These are phyloP conservation scores for Phaeolepiota aurea DNA, from an alignment of 768 basidiomycete genomes.

Conservation along the genomic window DNA sequence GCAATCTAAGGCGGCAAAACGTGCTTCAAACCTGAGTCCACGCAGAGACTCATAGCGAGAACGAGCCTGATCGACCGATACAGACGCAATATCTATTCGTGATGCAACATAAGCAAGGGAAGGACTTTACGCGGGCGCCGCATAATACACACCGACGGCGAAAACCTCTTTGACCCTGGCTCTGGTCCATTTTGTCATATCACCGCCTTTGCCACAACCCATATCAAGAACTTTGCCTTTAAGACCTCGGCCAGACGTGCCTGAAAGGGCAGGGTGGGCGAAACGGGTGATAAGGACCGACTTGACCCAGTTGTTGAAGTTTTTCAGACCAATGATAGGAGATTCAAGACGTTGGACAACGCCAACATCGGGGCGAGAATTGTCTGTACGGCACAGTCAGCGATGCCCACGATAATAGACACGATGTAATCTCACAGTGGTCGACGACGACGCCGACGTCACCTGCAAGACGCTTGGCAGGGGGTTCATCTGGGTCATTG, in stretches of 20 bases:
- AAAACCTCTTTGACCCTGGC: slow-evolving; percentile 74
- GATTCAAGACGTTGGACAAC: slow-evolving; percentile 77
- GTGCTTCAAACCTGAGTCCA: slow-evolving; percentile 58
- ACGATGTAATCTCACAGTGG: slow-evolving; percentile 53
- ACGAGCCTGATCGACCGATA: slow-evolving; percentile 87
- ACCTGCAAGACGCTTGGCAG: slow-evolving; percentile 47
- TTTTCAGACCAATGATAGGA: slow-evolving; percentile 94
- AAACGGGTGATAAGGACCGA: slow-evolving; percentile 92
- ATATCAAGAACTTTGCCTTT: slow-evolving; percentile 86
- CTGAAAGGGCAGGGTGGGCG: slow-evolving; percentile 57
- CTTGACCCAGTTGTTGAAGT: slow-evolving; percentile 99
- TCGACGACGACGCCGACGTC: slow-evolving; percentile 68
- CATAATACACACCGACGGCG: slow-evolving; percentile 56
- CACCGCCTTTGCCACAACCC: slow-evolving; percentile 99
- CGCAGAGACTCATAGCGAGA: slow-evolving; percentile 52
- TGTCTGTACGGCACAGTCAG: slow-evolving; percentile 46
- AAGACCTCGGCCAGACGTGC: slow-evolving; percentile 21
- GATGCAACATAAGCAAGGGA: background rate
- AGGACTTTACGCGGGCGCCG: background rate
- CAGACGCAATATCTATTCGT: slow-evolving; percentile 74
- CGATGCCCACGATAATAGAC: slow-evolving; percentile 3
- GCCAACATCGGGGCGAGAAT: slow-evolving; percentile 87
- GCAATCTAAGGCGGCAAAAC: slow-evolving; percentile 85
- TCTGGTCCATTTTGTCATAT: slow-evolving; percentile 91
- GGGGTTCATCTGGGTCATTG: slow-evolving; percentile 29